phyloP scores from a whole-genome alignment of 2,329 filamentous ascomycete genomes.

The Penicillium hesseltinei region DNA sequence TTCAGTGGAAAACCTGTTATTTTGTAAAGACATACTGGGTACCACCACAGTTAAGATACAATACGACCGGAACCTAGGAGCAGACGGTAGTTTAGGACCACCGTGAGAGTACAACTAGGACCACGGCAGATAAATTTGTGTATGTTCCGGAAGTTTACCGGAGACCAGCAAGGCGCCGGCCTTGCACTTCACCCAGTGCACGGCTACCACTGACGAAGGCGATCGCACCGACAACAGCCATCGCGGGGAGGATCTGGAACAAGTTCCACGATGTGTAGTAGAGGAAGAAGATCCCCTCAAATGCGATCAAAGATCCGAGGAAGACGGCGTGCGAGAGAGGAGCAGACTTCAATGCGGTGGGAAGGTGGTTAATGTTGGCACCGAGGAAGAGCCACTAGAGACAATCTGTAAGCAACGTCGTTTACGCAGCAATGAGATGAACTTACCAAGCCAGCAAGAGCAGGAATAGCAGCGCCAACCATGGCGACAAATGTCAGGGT shows the following conservation, averaged over 20 bases:
- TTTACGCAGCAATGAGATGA: neutral
- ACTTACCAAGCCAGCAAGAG: conserved; percentile 67
- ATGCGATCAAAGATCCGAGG: conserved; percentile 78
- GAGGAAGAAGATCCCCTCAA: conserved; percentile 90
- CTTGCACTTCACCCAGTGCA: conserved; percentile 89
- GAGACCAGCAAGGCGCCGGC: conserved; percentile 73
- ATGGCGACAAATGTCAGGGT: conserved; percentile 73
- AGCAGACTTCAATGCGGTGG: conserved; percentile 70
- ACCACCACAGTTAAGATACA: conserved; percentile 21
- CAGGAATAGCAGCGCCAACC: conserved; percentile 70
- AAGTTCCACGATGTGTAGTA: conserved; percentile 93
- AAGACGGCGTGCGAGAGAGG: conserved; percentile 82
- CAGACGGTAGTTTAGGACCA: neutral
- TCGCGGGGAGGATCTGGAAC: conserved; percentile 80
- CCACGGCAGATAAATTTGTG: neutral
- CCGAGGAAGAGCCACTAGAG: conserved; percentile 75
- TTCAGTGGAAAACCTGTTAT: neutral
- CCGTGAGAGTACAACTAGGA: neutral
- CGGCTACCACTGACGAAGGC: conserved; percentile 84
- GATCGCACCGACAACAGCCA: conserved; percentile 64
- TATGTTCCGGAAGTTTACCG: conserved; percentile 43
- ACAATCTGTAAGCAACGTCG: conserved; percentile 11
- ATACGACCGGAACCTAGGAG: neutral
- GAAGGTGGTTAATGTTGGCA: conserved; percentile 75
- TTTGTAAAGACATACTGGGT: conserved; percentile 9